phyloP scores from a whole-genome alignment of 169 alveolate genomes.

The Eimeria brunetti region DNA sequence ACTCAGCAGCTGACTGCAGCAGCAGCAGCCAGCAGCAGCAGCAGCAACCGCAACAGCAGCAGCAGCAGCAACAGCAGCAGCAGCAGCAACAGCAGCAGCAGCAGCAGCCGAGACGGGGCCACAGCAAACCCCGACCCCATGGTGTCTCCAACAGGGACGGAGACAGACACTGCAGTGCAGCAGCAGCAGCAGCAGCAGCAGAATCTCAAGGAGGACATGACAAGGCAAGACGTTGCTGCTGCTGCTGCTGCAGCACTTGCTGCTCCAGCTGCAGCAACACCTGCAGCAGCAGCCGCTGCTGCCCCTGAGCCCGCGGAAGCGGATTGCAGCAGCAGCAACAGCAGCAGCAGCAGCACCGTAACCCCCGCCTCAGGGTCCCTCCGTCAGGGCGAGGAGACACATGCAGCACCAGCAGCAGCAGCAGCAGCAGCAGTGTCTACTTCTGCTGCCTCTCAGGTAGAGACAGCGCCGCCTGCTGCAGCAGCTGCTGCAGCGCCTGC shows the following conservation, averaged over 20 bases:
- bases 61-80: slow-evolving; percentile 5
- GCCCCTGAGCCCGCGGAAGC: background rate
- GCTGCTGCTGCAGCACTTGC: background rate
- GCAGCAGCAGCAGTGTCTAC: background rate
- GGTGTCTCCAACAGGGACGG: background rate
- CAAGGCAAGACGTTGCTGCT: no score
- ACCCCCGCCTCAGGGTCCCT: background rate
- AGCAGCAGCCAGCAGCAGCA: background rate
- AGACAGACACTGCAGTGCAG: background rate
- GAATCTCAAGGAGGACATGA: no score
- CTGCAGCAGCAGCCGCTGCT: slow-evolving; percentile 6
- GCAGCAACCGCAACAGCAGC: background rate
- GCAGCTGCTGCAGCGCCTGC: no score
- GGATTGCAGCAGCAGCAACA: background rate
- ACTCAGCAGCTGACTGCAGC: background rate
- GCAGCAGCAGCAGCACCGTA: slow-evolving; percentile 4
- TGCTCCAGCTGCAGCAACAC: background rate
- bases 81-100: background rate
- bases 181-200: background rate
- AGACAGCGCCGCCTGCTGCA: background rate
- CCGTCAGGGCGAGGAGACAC: background rate
- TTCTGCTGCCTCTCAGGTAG: background rate
- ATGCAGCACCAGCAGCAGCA: no score
- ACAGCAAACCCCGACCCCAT: background rate
- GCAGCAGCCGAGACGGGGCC: background rate